phyloP scores from a whole-genome alignment of 1,284 basidiomycete species.

The Baeospora myosura region DNA sequence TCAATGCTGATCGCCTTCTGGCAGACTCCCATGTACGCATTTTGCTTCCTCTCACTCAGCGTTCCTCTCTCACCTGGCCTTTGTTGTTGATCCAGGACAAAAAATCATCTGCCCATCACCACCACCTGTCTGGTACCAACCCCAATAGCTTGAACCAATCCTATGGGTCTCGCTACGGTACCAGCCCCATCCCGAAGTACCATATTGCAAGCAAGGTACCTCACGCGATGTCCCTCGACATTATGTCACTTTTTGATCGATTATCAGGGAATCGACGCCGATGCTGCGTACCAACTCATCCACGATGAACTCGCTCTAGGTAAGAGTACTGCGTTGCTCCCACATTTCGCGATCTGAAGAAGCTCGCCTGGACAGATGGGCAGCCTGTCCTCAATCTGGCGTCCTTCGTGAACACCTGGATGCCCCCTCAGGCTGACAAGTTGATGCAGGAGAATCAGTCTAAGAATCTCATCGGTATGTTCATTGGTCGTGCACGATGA shows the following conservation, averaged over 20 bases:
- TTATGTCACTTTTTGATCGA: conserved; percentile 2
- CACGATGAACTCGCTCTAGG: conserved; percentile 78
- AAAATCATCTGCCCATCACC: conserved; percentile 35
- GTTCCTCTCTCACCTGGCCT: neutral
- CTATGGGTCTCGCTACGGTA: conserved; percentile 63
- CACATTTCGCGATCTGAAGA: neutral
- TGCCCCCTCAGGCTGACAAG: conserved; percentile 51
- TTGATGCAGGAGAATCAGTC: conserved; percentile 80
- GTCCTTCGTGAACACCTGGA: conserved; percentile 70
- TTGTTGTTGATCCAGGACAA: conserved; percentile 33
- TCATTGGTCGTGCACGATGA: conserved; percentile 2
- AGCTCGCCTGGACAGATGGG: conserved; percentile 43
- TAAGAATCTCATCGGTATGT: conserved; percentile 84
- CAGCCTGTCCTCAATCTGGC: conserved; percentile 79
- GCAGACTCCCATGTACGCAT: conserved; percentile 41
- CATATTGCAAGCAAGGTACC: conserved; percentile 49
- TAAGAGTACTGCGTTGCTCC: conserved; percentile 16
- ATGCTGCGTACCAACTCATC: conserved; percentile 72
- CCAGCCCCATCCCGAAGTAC: conserved; percentile 59
- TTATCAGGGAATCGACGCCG: conserved; percentile 44
- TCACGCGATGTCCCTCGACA: neutral
- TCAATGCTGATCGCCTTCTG: conserved; percentile 57
- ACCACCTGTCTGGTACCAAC: conserved; percentile 28
- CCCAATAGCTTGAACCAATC: conserved; percentile 30
- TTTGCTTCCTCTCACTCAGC: neutral